Evolutionary conservation across 768 basidiomycete genomes (phyloP), one percentile per base, ranked within the genome.

Genomic region (Sistotremastrum suecicum): DNA sequence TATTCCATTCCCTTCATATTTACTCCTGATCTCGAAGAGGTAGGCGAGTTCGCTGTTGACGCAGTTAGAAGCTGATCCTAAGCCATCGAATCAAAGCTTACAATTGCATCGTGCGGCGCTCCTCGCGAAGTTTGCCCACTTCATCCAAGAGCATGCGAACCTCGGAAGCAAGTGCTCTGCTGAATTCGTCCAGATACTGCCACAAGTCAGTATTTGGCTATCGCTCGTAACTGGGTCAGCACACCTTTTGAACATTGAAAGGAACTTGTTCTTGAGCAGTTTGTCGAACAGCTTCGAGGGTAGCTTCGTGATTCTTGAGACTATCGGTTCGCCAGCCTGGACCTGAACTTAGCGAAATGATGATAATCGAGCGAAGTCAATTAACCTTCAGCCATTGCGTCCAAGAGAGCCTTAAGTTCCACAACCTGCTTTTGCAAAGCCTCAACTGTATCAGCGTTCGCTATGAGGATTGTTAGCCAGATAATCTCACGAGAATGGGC

Each of bases 231-330:
- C 20, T 20, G 20, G 20, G 8, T 11, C 5, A 28, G 52, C 56
- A 30, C 34, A 88, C 86, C 30, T 75, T 75, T 69, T 85, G 79
- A 8, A 90, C 79, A 51, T 90, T 89, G 68, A 81, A 89, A 9
- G 80, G 78, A 10, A 89, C 76, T 59, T 81, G 83, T 55, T 82
- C 76, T 48, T 75, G 66, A 0, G 86, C 84, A 30, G 82, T 86
- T 32, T 75, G 69, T 47, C 72, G 70, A 38, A 90, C 79, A 38
- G 76, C 76, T 3, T 68, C 68, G 37, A 90, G 63, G 2, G 78
- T 78, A 41, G 83, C 81, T 48, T 71, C 64, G 48, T 85, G 82
- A 48, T 80, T 80, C 50, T 68, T 69, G 28, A 61, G 65, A 48
- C 68, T 77, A 42, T 87, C 86, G 9, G 69, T 69, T 40, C 80